Base-by-base conservation (phyloP, 2,329 filamentous ascomycete genomes). In the Cordyceps fumosorosea region DNA sequence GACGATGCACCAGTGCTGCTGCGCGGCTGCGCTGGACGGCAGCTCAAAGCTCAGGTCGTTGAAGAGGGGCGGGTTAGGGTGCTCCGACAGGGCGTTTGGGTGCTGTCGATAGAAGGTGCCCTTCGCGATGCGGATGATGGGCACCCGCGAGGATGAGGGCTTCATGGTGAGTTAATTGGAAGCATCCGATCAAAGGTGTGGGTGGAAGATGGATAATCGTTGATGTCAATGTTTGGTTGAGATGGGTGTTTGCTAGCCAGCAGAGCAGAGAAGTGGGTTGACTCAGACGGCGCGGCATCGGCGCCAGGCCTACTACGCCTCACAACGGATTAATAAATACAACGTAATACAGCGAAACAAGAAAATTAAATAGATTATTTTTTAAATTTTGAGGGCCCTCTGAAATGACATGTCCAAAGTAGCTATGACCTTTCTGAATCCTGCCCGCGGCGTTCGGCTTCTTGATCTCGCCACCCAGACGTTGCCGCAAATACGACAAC, bases 51-150 rank as follows among this genome's bases (percentile, higher is more conserved):
- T 85, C 67, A 97, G 73, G 60, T 86, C 78, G 4, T 82, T 80
- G 71, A 96, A 96, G 4, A 97, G 77, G 5, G 90, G 80, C 24
- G 86, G 87, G 71, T 95, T 93, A 20, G 80, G 75, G 64, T 80
- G 74, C 44, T 75, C 71, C 45, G 78, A 72, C 20, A 75, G 69
- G 32, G 81, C 75, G 56, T 76, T 81, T 14, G 90, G 90, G 72
- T 93, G 88, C 56, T 87, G 83, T 47, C 87, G 85, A 76, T 93
- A 96, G 75, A 96, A 96, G 0, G 90, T 93, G 73, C 84, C 92
- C 77, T 92, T 87, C 69, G 82, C 72, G 70, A 96, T 92, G 68
- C 80, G 80, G 65, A 96, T 83, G 63, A 93, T 80, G 47, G 89
- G 87, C 24, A 77, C 75, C 62, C 75, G 75, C 64, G 72, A 67